Percentiles rank a stretch among this genome's conserved stretches.
phyloP scores from a whole-genome alignment of 2,329 filamentous ascomycete genomes.

The Aspergillus sp. region DNA sequence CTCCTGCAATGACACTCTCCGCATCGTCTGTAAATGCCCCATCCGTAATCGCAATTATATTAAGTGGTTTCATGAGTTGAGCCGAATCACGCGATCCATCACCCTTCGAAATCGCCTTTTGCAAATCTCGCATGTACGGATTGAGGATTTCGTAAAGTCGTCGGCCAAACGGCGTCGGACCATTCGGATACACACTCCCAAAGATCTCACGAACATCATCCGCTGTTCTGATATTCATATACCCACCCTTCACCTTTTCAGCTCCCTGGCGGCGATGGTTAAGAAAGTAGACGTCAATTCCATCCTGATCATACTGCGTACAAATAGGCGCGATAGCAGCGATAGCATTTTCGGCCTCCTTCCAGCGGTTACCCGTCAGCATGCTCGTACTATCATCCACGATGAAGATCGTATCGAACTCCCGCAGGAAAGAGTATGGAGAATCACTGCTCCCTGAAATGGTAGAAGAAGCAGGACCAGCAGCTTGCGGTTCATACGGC shows the following conservation, averaged over 20 bases:
- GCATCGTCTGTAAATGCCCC: conserved; percentile 79
- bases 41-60: conserved; percentile 92
- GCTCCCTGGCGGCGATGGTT: conserved; percentile 61
- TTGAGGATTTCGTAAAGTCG: conserved; percentile 71
- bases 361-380: conserved; percentile 78
- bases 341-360: conserved; percentile 70
- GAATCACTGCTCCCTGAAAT: conserved; percentile 54
- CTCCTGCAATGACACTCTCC: conserved; percentile 65
- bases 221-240: conserved; percentile 64
- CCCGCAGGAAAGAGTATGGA: conserved; percentile 71
- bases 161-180: conserved; percentile 72
- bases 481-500: conserved; percentile 4
- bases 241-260: conserved; percentile 53
- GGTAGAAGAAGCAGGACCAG: conserved; percentile 29
- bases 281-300: conserved; percentile 88
- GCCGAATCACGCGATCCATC: conserved; percentile 5
- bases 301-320: conserved; percentile 75
- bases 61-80: conserved; percentile 69
- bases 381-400: conserved; percentile 94
- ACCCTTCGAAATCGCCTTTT: conserved; percentile 45
- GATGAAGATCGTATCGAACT: conserved; percentile 85
- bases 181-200: conserved; percentile 61
- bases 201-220: conserved; percentile 69
- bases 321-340: conserved; percentile 78
- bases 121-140: conserved; percentile 66